Evolutionary conservation across 2,329 filamentous ascomycete genomes (phyloP).

Genomic region (Aschersonia sp.): DNA sequence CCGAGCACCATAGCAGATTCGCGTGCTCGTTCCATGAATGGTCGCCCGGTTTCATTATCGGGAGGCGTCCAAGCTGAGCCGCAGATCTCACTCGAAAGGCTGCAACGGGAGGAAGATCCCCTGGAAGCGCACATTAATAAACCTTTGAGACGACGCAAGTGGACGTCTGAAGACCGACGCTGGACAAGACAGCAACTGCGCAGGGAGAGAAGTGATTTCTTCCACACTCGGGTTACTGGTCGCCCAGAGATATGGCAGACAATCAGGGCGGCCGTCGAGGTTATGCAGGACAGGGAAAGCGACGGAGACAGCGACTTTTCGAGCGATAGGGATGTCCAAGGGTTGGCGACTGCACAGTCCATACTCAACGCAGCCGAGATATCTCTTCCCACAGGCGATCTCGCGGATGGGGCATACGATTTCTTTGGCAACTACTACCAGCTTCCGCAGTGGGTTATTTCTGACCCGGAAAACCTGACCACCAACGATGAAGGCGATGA

Average conservation of each 20-base stretch:
- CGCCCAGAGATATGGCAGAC: slow-evolving; percentile 69
- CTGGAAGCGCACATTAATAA: slow-evolving; percentile 55
- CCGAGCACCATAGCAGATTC: slow-evolving; percentile 32
- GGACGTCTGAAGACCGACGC: slow-evolving; percentile 44
- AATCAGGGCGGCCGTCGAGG: slow-evolving; percentile 50
- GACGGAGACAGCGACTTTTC: slow-evolving; percentile 25
- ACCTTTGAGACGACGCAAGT: slow-evolving; percentile 50
- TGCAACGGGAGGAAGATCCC: slow-evolving; percentile 23
- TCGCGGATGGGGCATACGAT: slow-evolving; percentile 61
- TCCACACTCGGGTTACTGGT: slow-evolving; percentile 76
- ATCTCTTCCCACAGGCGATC: slow-evolving; percentile 57
- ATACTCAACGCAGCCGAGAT: slow-evolving; percentile 68
- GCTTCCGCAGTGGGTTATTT: slow-evolving; percentile 53
- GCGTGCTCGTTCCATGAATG: slow-evolving; percentile 40
- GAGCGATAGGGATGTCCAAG: slow-evolving; percentile 22
- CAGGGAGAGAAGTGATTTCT: slow-evolving; percentile 68
- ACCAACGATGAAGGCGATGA: slow-evolving; percentile 24
- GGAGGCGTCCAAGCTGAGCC: slow-evolving; percentile 12
- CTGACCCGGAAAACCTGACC: slow-evolving; percentile 45
- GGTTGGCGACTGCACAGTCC: slow-evolving; percentile 57
- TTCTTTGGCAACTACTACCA: slow-evolving; percentile 55
- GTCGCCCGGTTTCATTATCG: slow-evolving; percentile 18
- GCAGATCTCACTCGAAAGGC: slow-evolving; percentile 12
- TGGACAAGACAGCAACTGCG: slow-evolving; percentile 61
- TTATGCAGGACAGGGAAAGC: slow-evolving; percentile 45